These are phyloP conservation scores for Tuber melanosporum DNA, from an alignment of 495 filamentous ascomycete species.

Conservation along the genomic window DNA sequence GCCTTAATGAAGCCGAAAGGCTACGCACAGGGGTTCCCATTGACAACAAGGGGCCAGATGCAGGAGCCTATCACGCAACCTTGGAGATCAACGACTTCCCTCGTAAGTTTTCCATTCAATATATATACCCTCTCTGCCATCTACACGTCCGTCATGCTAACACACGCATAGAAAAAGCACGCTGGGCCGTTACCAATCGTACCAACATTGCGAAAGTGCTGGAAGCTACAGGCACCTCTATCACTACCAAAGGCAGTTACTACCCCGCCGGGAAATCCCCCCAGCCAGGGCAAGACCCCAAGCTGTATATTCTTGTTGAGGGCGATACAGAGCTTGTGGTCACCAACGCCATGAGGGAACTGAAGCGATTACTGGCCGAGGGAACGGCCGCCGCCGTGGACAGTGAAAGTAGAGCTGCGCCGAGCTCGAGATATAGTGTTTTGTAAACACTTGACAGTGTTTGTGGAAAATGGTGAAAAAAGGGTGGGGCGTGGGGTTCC, in stretches of 20 bases:
- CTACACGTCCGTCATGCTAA: slow-evolving; percentile 31
- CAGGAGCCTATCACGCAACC: slow-evolving; percentile 93
- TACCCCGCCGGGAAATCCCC: slow-evolving; percentile 78
- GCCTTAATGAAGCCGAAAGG: slow-evolving; percentile 76
- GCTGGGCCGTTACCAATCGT: slow-evolving; percentile 97
- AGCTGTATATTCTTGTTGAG: slow-evolving; percentile 95
- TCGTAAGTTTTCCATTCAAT: slow-evolving; percentile 50
- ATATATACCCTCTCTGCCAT: background rate
- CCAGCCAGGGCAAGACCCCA: slow-evolving; percentile 64
- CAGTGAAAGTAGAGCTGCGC: slow-evolving; percentile 69
- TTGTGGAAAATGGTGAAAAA: background rate
- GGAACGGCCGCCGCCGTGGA: slow-evolving; percentile 88
- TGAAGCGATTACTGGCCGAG: slow-evolving; percentile 81
- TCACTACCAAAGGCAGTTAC: slow-evolving; percentile 93
- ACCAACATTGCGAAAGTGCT: slow-evolving; percentile 99
- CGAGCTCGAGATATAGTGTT: slow-evolving; percentile 84
- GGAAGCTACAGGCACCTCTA: slow-evolving; percentile 87
- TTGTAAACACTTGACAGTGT: slow-evolving; percentile 48
- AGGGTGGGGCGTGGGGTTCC: background rate
- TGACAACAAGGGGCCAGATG: slow-evolving; percentile 97
- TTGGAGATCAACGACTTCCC: slow-evolving; percentile 99
- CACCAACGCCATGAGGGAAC: slow-evolving; percentile 81
- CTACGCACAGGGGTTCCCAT: slow-evolving; percentile 88
- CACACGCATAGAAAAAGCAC: slow-evolving; percentile 65
- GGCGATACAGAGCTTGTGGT: slow-evolving; percentile 93